These are phyloP conservation scores for Mycocentrospora acerina DNA, from an alignment of 2,329 filamentous ascomycete genomes.

Conservation along the genomic window DNA sequence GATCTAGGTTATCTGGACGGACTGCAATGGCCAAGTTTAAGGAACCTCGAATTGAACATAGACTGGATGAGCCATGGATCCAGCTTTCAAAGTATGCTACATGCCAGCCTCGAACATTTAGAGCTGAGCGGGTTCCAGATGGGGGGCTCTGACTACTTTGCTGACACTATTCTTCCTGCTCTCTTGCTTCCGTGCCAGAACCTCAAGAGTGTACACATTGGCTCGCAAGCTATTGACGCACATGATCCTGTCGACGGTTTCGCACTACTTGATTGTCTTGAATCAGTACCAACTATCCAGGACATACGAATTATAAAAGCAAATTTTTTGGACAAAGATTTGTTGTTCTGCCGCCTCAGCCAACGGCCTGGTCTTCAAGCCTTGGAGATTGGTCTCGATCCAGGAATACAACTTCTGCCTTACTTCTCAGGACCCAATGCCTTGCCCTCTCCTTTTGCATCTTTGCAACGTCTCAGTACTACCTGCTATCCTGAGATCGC, in stretches of 20 bases:
- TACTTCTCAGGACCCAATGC: slow-evolving; percentile 18
- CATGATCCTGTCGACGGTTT: slow-evolving; percentile 25
- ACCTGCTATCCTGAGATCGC: slow-evolving; percentile 39
- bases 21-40: slow-evolving; percentile 32
- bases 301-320: slow-evolving; percentile 27
- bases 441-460: slow-evolving; percentile 18
- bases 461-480: slow-evolving; percentile 24
- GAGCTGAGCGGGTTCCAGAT: slow-evolving; percentile 28
- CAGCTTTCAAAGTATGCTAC: slow-evolving; percentile 24
- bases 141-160: slow-evolving; percentile 23
- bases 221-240: slow-evolving; percentile 18
- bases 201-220: slow-evolving; percentile 31
- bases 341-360: slow-evolving; percentile 28
- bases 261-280: slow-evolving; percentile 21
- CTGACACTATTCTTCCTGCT: slow-evolving; percentile 21
- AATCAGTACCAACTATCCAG: slow-evolving; percentile 18
- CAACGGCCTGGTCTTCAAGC: slow-evolving; percentile 23
- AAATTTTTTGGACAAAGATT: slow-evolving; percentile 25
- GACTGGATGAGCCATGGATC: slow-evolving; percentile 26
- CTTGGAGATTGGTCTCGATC: slow-evolving; percentile 37
- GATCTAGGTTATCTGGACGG: slow-evolving; percentile 25
- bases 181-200: slow-evolving; percentile 22
- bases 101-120: slow-evolving; percentile 25
- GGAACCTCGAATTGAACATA: slow-evolving; percentile 31
- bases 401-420: slow-evolving; percentile 25